A percentile compares a stretch with the other conserved stretches of the same genome.
Conservation (phyloP, 768 basidiomycete species). For the Suillus fuscotomentosus region DNA sequence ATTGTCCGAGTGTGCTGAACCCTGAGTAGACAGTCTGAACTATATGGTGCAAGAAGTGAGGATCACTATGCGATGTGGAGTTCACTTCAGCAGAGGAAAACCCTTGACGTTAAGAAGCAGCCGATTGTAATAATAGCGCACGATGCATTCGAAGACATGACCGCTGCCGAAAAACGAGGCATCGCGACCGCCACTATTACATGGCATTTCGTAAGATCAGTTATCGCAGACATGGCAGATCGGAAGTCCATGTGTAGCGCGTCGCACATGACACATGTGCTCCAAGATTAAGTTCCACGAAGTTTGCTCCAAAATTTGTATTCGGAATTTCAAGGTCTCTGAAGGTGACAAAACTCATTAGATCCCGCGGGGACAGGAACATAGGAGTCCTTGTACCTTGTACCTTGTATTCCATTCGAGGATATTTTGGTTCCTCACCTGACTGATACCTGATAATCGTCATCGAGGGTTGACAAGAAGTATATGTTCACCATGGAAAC, state of each 20-base stretch:
- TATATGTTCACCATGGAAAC: background rate
- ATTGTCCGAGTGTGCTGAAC: background rate
- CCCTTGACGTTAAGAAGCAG: background rate
- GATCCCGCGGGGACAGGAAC: conserved; percentile 1
- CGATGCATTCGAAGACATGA: background rate
- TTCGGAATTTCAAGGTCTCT: background rate
- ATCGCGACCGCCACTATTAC: conserved; percentile 4
- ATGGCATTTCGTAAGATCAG: conserved; percentile 1
- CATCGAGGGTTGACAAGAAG: background rate
- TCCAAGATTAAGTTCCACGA: background rate
- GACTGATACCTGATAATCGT: background rate
- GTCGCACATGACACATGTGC: background rate
- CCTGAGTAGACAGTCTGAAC: background rate
- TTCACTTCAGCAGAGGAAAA: background rate
- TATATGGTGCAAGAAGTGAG: background rate
- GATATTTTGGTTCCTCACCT: background rate
- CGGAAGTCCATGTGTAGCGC: background rate
- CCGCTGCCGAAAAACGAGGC: background rate
- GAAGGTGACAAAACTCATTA: background rate
- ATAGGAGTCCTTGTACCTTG: background rate
- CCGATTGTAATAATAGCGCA: background rate
- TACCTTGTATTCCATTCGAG: background rate
- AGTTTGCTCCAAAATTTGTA: background rate
- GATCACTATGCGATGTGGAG: background rate
- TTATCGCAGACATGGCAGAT: background rate